phyloP scores from a whole-genome alignment of 202 grass and related monocot genomes.

The Saccharum hybrid region DNA sequence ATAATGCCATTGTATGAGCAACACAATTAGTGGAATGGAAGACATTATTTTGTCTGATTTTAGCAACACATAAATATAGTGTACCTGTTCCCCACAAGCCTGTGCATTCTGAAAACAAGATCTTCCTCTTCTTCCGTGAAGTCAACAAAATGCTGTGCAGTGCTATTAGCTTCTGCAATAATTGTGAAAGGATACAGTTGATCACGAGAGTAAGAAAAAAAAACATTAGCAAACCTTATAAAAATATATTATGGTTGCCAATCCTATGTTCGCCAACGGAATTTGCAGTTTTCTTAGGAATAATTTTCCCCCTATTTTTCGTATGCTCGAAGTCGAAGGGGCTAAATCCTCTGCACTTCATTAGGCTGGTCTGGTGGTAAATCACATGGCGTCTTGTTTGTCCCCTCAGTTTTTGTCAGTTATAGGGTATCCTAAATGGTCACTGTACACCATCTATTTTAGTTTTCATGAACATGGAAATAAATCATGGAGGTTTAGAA shows the following conservation, averaged over 20 bases:
- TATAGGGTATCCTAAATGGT: slow-evolving; percentile 8
- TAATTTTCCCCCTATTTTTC: background rate
- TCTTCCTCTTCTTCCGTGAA: slow-evolving; percentile 63
- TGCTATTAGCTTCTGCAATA: slow-evolving; percentile 44
- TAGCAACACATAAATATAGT: background rate
- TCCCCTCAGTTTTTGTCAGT: background rate
- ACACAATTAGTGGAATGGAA: background rate
- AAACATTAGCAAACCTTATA: slow-evolving; percentile 2
- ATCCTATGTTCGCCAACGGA: background rate
- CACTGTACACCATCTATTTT: background rate
- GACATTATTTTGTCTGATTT: slow-evolving; percentile 11
- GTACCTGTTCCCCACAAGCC: slow-evolving; percentile 60
- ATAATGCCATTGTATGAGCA: slow-evolving; percentile 43
- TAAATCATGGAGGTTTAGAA: background rate
- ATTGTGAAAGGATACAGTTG: background rate
- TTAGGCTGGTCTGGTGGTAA: slow-evolving; percentile 23
- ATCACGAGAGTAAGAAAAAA: background rate
- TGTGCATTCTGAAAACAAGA: slow-evolving; percentile 60
- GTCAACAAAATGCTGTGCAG: slow-evolving; percentile 40
- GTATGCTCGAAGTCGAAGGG: background rate
- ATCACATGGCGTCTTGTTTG: slow-evolving; percentile 7
- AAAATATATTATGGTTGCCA: background rate
- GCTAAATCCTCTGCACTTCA: slow-evolving; percentile 18
- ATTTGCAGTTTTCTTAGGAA: slow-evolving; percentile 24
- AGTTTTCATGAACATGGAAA: slow-evolving; percentile 10